Conservation (phyloP, 2,329 filamentous ascomycete genomes). For the Penicillium sp. region DNA sequence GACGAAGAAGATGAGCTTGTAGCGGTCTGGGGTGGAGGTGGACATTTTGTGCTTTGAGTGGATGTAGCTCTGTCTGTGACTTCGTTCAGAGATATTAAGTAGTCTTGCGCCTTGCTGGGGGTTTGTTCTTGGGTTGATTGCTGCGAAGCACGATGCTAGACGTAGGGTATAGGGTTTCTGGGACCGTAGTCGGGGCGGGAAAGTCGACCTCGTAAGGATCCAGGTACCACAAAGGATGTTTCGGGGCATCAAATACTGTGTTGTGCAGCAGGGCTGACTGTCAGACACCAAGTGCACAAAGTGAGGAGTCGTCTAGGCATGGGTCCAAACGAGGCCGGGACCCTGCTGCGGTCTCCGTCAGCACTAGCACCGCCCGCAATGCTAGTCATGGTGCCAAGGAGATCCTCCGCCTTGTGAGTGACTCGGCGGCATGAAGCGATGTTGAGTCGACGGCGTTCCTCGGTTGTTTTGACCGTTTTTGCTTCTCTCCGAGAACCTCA, state of each 20-base stretch:
- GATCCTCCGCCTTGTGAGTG: too few species aligned
- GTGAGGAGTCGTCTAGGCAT: neutral
- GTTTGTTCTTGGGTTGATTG: neutral
- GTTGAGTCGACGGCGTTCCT: too few species aligned
- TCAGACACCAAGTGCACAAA: slow-evolving; percentile 2
- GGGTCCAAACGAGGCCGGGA: too few species aligned
- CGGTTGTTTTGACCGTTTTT: neutral
- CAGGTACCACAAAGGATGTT: neutral
- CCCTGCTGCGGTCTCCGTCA: too few species aligned
- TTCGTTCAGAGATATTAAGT: neutral
- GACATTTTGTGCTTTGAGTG: slow-evolving; percentile 25
- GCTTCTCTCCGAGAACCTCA: slow-evolving; percentile 4
- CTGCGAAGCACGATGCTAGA: neutral
- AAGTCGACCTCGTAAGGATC: slow-evolving; percentile 4
- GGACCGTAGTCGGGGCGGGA: neutral
- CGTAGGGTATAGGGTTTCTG: neutral
- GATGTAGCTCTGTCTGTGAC: neutral
- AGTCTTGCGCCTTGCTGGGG: neutral
- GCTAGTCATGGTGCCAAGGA: too few species aligned
- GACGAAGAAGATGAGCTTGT: slow-evolving; percentile 49
- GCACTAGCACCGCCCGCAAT: too few species aligned
- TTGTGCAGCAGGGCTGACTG: neutral
- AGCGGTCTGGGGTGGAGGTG: slow-evolving; percentile 29
- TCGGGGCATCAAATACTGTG: neutral
- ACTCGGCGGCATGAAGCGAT: too few species aligned